Evolutionary conservation across 345 rosid species (phyloP), one percentile per base, ranked within the genome.

Genomic region (Stellera chamaejasme): DNA sequence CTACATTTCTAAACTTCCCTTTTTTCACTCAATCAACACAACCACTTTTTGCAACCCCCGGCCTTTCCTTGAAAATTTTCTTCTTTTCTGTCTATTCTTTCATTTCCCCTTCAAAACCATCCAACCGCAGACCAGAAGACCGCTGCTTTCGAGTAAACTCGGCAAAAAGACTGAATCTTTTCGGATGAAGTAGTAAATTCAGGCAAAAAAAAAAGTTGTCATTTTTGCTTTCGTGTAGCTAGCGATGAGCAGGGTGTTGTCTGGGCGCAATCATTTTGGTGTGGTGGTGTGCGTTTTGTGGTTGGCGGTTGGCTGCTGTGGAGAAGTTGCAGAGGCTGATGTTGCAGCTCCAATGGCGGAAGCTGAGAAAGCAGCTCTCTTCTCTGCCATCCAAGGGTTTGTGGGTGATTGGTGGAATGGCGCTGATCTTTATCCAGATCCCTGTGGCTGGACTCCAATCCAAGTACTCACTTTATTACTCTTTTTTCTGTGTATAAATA

Each of bases 361-460:
- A 74, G 69, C 75, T 45, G 97, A 92, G 72, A 60, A 72, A 75
- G 77, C 63, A 48, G 79, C 91, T 42, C 83, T 92, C 15, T 92
- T 80, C 70, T 65, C 82, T 63, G 76, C 89, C 11, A 73, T 92
- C 44, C 84, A 81, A 71, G 99, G 99, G 44, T 88, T 92, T 64
- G 91, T 84, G 7, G 96, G 99, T 54, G 66, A 77, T 36, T 77
- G 84, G 73, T 92, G 95, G 99, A 88, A 92, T 75, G 96, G 89
- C 49, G 84, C 96, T 41, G 80, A 81, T 72, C 91, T 92, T 27
- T 88, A 78, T 65, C 99, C 97, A 14, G 96, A 92, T 60, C 99
- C 99, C 68, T 88, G 99, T 77, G 97, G 99, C 7, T 92, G 89
- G 95, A 92, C 94, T 71, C 96, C 96, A 2, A 84, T 92, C 13